Conservation (phyloP, 495 filamentous ascomycete species). For the Penicillium psychrofluorescens region DNA sequence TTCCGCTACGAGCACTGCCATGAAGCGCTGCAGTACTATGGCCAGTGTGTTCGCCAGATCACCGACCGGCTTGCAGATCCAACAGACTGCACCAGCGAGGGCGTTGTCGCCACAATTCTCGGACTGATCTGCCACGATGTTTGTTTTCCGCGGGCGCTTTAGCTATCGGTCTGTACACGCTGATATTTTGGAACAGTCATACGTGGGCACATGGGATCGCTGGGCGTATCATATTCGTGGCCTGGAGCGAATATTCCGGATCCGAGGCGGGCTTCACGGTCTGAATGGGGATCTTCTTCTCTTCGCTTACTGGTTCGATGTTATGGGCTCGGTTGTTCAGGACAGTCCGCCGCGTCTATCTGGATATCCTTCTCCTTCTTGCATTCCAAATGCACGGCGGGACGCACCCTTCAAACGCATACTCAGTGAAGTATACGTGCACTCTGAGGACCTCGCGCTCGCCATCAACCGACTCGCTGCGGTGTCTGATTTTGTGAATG, state of each 20-base stretch:
- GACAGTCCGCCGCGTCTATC: not conserved
- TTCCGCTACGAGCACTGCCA: slow-evolving; percentile 11
- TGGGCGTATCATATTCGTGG: slow-evolving; percentile 13
- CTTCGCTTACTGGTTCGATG: slow-evolving; percentile 4
- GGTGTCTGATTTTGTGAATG: not conserved
- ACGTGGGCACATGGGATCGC: slow-evolving; percentile 11
- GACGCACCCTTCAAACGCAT: too few species aligned
- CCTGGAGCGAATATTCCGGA: slow-evolving; percentile 7
- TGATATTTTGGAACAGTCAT: slow-evolving; percentile 3
- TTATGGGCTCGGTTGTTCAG: slow-evolving; percentile 1
- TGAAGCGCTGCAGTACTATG: slow-evolving; percentile 10
- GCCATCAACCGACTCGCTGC: too few species aligned
- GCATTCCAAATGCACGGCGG: too few species aligned
- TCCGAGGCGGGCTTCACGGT: slow-evolving; percentile 13
- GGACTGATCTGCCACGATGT: slow-evolving; percentile 16
- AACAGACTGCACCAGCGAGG: slow-evolving; percentile 6
- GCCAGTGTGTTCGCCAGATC: slow-evolving; percentile 4
- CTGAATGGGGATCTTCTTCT: slow-evolving; percentile 1
- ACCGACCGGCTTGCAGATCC: slow-evolving; percentile 6
- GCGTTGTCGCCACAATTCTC: slow-evolving; percentile 8
- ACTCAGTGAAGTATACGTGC: too few species aligned
- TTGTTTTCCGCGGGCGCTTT: not conserved
- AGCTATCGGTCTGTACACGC: not conserved
- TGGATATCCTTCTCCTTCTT: not conserved
- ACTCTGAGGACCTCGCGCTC: too few species aligned